Evolutionary conservation across 192 early-diverging fungal species (phyloP).

Genomic region (Dissophora ornata): DNA sequence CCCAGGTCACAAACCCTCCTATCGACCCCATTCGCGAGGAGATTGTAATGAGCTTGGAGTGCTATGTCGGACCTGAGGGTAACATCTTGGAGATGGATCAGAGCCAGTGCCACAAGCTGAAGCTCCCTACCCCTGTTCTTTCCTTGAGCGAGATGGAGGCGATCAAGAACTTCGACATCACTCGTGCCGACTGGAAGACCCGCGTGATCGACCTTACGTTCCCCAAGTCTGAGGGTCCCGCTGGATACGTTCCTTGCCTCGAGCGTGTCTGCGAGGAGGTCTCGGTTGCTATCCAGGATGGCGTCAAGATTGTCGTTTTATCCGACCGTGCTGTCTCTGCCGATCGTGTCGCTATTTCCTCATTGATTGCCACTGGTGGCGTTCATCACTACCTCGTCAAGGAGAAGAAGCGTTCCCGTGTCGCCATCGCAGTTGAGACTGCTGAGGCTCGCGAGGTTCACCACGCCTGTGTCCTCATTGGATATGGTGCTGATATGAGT

Average conservation of each 20-base stretch:
- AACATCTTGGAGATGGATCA: conserved; percentile 91
- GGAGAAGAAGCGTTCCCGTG: conserved; percentile 86
- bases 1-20: conserved; percentile 98
- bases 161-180: conserved; percentile 74
- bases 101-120: conserved; percentile 81
- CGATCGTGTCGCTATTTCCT: conserved; percentile 83
- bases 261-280: conserved; percentile 92
- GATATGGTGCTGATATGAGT: conserved; percentile 93
- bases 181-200: conserved; percentile 82
- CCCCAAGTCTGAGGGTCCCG: conserved; percentile 75
- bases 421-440: conserved; percentile 90
- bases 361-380: conserved; percentile 88
- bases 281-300: conserved; percentile 80
- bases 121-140: conserved; percentile 89
- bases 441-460: conserved; percentile 96
- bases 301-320: conserved; percentile 85
- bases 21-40: conserved; percentile 99
- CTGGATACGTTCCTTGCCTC: conserved; percentile 80
- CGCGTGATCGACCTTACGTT: conserved; percentile 91
- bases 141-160: conserved; percentile 85
- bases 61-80: conserved; percentile 94
- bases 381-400: conserved; percentile 95
- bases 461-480: conserved; percentile 94
- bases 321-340: conserved; percentile 76
- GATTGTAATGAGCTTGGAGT: conserved; percentile 96